Evolutionary conservation across 1,284 basidiomycete genomes (phyloP).

Genomic region (Apiotrichum domesticum): DNA sequence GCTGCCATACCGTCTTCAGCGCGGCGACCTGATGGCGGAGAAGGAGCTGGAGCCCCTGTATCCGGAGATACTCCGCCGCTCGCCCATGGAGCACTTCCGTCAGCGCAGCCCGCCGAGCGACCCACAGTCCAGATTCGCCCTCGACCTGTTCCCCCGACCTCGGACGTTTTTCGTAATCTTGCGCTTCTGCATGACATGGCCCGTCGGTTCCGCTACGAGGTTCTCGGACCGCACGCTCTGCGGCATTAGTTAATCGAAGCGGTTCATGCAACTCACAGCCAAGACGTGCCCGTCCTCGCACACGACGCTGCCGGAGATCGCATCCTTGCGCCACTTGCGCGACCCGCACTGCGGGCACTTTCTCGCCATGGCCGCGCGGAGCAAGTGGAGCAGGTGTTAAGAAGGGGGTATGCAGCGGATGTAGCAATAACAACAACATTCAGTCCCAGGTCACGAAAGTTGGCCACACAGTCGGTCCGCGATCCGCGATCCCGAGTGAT

Average conservation of each 20-base stretch:
- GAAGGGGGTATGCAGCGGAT: too few species aligned
- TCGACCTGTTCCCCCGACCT: conserved; percentile 2
- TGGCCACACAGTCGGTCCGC: too few species aligned
- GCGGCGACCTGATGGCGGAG: conserved; percentile 66
- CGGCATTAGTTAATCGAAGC: neutral
- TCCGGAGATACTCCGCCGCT: conserved; percentile 66
- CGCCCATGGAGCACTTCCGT: conserved; percentile 69
- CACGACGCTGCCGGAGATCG: conserved; percentile 34
- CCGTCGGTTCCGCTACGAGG: conserved; percentile 27
- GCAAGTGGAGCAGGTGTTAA: too few species aligned
- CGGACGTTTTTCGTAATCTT: conserved; percentile 12
- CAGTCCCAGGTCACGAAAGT: neutral
- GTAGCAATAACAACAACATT: conserved; percentile 1
- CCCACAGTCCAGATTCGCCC: conserved; percentile 34
- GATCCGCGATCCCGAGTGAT: too few species aligned
- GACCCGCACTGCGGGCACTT: conserved; percentile 42
- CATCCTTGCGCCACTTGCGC: conserved; percentile 40
- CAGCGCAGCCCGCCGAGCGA: too few species aligned
- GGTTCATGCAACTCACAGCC: conserved; percentile 24
- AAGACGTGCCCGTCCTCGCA: conserved; percentile 47
- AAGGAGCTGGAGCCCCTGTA: conserved; percentile 72
- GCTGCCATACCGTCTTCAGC: conserved; percentile 60
- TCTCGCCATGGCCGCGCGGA: conserved; percentile 25
- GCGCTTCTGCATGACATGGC: conserved; percentile 33
- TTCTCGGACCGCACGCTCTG: conserved; percentile 42